Conservation (phyloP, 1,284 basidiomycete genomes). For the Boletus smithii region DNA sequence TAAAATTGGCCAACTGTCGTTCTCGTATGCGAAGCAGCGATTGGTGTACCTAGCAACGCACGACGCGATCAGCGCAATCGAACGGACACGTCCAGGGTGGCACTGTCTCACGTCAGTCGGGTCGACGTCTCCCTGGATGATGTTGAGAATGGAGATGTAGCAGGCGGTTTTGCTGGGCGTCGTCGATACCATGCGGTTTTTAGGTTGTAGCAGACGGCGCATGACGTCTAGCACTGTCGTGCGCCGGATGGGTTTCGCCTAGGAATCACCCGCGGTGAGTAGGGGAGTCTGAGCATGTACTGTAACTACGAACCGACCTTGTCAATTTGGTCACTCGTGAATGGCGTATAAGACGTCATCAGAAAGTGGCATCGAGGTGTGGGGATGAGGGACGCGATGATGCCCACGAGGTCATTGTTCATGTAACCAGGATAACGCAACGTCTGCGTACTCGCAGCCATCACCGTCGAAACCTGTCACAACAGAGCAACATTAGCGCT, state of each 20-base stretch:
- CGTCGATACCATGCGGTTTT: slow-evolving; percentile 99
- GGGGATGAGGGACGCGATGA: slow-evolving; percentile 95
- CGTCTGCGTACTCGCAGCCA: slow-evolving; percentile 96
- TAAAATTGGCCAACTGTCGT: slow-evolving; percentile 95
- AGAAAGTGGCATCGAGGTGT: slow-evolving; percentile 99
- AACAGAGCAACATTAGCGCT: slow-evolving; percentile 4
- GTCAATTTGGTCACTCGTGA: slow-evolving; percentile 94
- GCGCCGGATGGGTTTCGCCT: slow-evolving; percentile 87
- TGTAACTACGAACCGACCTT: slow-evolving; percentile 52
- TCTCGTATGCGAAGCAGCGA: slow-evolving; percentile 95
- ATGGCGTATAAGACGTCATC: slow-evolving; percentile 99
- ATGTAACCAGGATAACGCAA: slow-evolving; percentile 98
- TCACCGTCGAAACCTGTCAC: slow-evolving; percentile 84
- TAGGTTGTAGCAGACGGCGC: slow-evolving; percentile 95
- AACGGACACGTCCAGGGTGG: no score
- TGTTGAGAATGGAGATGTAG: slow-evolving; percentile 98
- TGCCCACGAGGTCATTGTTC: slow-evolving; percentile 99
- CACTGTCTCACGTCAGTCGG: slow-evolving; percentile 91
- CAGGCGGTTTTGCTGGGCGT: slow-evolving; percentile 87
- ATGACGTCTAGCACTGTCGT: slow-evolving; percentile 98
- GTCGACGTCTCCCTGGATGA: slow-evolving; percentile 98
- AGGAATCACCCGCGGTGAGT: slow-evolving; percentile 4
- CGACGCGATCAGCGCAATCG: slow-evolving; percentile 6
- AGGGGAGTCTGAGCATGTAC: background rate
- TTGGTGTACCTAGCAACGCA: slow-evolving; percentile 82